phyloP scores from a whole-genome alignment of 1,139 yeast genomes.

The Protomyces lactucae-debilis region DNA sequence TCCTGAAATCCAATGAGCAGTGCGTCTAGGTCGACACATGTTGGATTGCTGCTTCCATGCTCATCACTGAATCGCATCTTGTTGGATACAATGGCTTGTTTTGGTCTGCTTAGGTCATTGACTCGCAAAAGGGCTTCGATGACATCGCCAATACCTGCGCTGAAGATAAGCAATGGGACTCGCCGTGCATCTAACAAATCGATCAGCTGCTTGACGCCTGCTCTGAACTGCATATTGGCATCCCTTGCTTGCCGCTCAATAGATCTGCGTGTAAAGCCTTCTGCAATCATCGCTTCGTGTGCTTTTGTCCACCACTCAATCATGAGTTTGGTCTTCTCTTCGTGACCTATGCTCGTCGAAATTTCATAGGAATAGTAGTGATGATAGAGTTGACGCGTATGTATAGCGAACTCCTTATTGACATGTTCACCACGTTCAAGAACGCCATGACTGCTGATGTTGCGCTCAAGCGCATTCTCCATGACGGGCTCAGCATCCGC shows the following conservation, averaged over 20 bases:
- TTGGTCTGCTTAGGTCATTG: slow-evolving; percentile 1
- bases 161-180: slow-evolving; percentile 11
- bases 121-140: slow-evolving; percentile 12
- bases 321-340: slow-evolving; percentile 14
- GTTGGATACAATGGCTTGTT: slow-evolving; percentile 13
- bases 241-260: not conserved
- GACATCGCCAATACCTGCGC: slow-evolving; percentile 25
- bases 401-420: slow-evolving; percentile 1
- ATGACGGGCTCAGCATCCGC: not conserved
- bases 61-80: slow-evolving; percentile 11
- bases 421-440: slow-evolving; percentile 18
- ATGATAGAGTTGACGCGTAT: slow-evolving; percentile 7
- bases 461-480: not conserved
- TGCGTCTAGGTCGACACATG: not conserved
- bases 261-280: not conserved
- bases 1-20: slow-evolving; percentile 8
- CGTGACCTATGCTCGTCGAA: slow-evolving; percentile 1
- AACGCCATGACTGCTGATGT: slow-evolving; percentile 22
- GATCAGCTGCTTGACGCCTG: slow-evolving; percentile 1
- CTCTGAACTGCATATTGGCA: slow-evolving; percentile 12
- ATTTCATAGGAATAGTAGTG: slow-evolving; percentile 19
- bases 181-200: not conserved
- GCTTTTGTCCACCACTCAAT: slow-evolving; percentile 26
- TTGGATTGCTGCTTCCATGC: not conserved
- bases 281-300: slow-evolving; percentile 17